These are phyloP conservation scores for Ceratobasidium papillatum DNA, from an alignment of 1,284 basidiomycete genomes.

Conservation along the genomic window DNA sequence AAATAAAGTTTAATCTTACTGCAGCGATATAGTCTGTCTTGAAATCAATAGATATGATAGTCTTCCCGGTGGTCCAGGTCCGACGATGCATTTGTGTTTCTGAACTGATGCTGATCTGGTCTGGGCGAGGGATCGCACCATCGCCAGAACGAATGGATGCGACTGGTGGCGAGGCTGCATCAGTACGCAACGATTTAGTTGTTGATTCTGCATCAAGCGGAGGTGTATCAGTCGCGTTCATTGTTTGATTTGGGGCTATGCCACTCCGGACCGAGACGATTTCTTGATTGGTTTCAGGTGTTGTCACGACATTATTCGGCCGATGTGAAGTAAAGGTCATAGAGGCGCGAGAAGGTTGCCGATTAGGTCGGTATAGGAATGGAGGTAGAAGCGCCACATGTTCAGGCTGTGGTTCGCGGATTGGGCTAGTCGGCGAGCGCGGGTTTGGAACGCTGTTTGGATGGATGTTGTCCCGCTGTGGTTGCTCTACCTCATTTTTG, in stretches of 20 bases:
- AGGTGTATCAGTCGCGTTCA: neutral
- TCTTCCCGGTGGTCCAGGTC: conserved; percentile 49
- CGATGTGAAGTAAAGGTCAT: neutral
- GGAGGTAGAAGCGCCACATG: neutral
- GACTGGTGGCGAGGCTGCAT: conserved; percentile 5
- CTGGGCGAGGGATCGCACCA: neutral
- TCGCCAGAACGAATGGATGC: neutral
- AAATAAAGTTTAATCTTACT: conserved; percentile 63
- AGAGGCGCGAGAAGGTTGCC: neutral
- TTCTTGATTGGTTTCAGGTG: neutral
- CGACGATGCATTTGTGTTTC: conserved; percentile 7
- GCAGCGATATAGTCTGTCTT: conserved; percentile 87
- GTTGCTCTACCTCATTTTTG: neutral
- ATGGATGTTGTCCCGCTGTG: neutral
- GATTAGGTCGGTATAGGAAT: conserved; percentile 14
- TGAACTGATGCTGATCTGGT: neutral
- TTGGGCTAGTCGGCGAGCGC: neutral
- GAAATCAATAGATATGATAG: conserved; percentile 82
- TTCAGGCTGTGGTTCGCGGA: neutral
- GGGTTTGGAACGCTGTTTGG: neutral
- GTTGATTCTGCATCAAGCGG: neutral
- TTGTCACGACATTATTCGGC: neutral
- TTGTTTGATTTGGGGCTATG: neutral
- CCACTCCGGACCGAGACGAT: neutral
- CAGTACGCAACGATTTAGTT: neutral